Evolutionary conservation across 2,329 filamentous ascomycete genomes (phyloP).

Genomic region (Ascochyta koolunga): DNA sequence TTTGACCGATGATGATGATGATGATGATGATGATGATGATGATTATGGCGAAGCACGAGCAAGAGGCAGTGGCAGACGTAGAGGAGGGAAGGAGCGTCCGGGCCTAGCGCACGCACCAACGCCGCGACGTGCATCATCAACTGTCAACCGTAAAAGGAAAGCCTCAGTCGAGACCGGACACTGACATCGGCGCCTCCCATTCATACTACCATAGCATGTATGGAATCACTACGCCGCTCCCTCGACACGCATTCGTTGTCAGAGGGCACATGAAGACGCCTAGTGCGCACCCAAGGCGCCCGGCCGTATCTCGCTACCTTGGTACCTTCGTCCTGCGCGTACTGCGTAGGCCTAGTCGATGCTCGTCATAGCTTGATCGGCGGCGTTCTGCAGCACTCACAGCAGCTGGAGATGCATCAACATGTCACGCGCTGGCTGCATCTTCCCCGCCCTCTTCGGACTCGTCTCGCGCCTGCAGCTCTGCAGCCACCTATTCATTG

Average conservation of each 20-base stretch:
- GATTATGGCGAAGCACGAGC: constrained; percentile 14
- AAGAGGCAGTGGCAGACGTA: constrained; percentile 18
- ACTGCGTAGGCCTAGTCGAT: constrained; percentile 3
- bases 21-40: constrained; percentile 23
- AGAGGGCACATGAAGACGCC: not conserved
- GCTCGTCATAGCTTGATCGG: constrained; percentile 33
- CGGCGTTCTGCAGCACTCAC: constrained; percentile 34
- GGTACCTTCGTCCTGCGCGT: too few relatives aligned
- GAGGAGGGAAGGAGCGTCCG: constrained; percentile 16
- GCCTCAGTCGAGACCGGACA: too few relatives aligned
- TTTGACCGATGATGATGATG: constrained; percentile 26
- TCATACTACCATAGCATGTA: too few relatives aligned
- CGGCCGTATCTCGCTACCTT: constrained; percentile 3
- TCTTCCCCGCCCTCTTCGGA: constrained; percentile 34
- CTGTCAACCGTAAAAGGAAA: too few relatives aligned
- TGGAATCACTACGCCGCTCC: not conserved
- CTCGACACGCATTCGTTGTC: not conserved
- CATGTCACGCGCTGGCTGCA: constrained; percentile 43
- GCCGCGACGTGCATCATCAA: not conserved
- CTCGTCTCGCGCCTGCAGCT: constrained; percentile 38
- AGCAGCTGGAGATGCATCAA: constrained; percentile 33
- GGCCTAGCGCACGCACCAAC: constrained; percentile 23
- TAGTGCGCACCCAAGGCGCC: not conserved
- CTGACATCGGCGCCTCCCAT: too few relatives aligned
- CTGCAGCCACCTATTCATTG: constrained; percentile 45